phyloP scores from a whole-genome alignment of 116 monocot species.

The Thalassia testudinum region DNA sequence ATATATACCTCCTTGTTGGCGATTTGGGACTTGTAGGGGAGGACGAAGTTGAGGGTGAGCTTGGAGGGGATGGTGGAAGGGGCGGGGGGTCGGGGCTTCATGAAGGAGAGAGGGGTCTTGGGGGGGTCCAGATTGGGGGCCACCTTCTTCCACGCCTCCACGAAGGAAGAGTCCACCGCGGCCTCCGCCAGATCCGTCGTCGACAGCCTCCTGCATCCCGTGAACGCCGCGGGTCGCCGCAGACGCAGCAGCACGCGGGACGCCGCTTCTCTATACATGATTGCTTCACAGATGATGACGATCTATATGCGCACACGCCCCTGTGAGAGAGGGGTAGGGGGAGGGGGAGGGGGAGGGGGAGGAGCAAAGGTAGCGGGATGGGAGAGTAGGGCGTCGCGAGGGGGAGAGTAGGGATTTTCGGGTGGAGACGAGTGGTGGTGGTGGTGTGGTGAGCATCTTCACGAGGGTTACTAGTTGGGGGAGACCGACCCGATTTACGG shows the following conservation, averaged over 20 bases:
- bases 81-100: constrained; percentile 72
- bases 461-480: too few species aligned
- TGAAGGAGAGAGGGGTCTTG: constrained; percentile 63
- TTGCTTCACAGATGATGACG: background rate
- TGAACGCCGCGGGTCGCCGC: background rate
- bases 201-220: constrained; percentile 11
- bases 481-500: too few species aligned
- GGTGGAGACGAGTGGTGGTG: too few species aligned
- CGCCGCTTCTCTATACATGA: background rate
- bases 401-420: too few species aligned
- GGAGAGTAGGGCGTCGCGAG: background rate
- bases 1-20: constrained; percentile 69
- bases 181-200: constrained; percentile 19
- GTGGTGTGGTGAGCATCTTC: too few species aligned
- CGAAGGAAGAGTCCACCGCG: constrained; percentile 26
- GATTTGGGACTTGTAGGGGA: constrained; percentile 84
- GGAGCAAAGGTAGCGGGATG: background rate
- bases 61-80: constrained; percentile 73
- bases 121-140: constrained; percentile 81
- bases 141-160: constrained; percentile 76
- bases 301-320: background rate
- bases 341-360: background rate
- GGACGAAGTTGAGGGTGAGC: constrained; percentile 93
- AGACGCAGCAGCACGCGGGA: constrained; percentile 18
- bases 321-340: background rate